Percentiles rank a stretch among this genome's conserved stretches.
phyloP scores from a whole-genome alignment of 1,284 basidiomycete genomes.

The Ganoderma meredithae region DNA sequence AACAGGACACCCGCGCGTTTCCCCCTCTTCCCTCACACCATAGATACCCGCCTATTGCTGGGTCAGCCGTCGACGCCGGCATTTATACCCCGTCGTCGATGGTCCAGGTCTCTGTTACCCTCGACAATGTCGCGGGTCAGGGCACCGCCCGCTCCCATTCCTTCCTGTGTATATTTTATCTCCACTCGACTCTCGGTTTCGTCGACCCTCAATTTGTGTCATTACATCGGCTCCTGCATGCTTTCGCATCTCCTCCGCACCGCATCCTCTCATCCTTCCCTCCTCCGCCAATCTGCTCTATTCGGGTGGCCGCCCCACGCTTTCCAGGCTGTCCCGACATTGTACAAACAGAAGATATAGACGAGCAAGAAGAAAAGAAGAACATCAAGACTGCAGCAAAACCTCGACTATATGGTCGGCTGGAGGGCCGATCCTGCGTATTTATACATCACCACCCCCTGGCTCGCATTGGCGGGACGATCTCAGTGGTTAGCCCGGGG shows the following conservation, averaged over 20 bases:
- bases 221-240: conserved; percentile 50
- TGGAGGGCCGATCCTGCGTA: conserved; percentile 41
- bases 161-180: conserved; percentile 36
- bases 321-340: conserved; percentile 37
- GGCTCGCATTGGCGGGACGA: conserved; percentile 35
- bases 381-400: conserved; percentile 40
- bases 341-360: conserved; percentile 46
- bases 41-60: conserved; percentile 43
- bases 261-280: conserved; percentile 30
- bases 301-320: conserved; percentile 24
- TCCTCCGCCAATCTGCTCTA: conserved; percentile 33
- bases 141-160: conserved; percentile 25
- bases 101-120: conserved; percentile 24
- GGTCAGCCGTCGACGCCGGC: conserved; percentile 47
- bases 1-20: conserved; percentile 48
- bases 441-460: conserved; percentile 47
- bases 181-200: conserved; percentile 28
- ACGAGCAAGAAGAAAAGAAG: conserved; percentile 40
- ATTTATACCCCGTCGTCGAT: conserved; percentile 54
- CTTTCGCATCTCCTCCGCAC: conserved; percentile 46
- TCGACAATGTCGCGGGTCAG: conserved; percentile 26
- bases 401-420: conserved; percentile 33
- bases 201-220: conserved; percentile 48
- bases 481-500: conserved; percentile 40
- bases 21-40: conserved; percentile 33